Percentiles rank a stretch among this genome's conserved stretches.
Evolutionary conservation across 306 rosid species (phyloP).

Genomic region (Herpetospermum pedunculosum): DNA sequence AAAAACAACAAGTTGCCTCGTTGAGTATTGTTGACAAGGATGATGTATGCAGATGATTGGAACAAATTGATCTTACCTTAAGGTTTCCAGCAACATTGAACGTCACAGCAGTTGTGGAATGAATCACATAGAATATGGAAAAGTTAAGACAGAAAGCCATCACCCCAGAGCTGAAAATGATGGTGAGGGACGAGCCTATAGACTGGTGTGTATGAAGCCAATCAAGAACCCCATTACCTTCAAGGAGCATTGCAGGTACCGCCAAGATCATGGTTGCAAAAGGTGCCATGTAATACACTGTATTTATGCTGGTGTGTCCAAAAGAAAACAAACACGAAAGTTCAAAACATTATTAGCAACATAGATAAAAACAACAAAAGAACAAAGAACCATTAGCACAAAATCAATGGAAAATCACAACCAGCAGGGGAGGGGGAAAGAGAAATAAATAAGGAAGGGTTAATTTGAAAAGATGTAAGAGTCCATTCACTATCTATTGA

Average conservation of each 20-base stretch:
- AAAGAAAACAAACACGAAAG: neutral
- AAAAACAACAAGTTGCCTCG: neutral
- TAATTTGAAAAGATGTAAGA: neutral
- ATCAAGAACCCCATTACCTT: constrained; percentile 79
- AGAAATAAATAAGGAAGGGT: neutral
- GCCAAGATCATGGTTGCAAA: constrained; percentile 96
- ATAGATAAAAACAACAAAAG: neutral
- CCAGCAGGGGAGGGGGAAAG: neutral
- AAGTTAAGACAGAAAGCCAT: constrained; percentile 95
- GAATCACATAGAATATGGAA: constrained; percentile 94
- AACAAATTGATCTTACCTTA: constrained; percentile 47
- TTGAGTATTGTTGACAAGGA: neutral
- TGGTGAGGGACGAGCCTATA: constrained; percentile 54
- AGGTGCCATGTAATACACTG: constrained; percentile 98
- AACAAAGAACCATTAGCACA: neutral
- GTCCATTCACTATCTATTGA: neutral
- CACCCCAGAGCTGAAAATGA: constrained; percentile 83
- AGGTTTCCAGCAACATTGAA: constrained; percentile 98
- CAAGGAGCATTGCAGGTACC: constrained; percentile 76
- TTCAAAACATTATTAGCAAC: neutral
- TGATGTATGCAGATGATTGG: neutral
- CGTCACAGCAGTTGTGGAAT: constrained; percentile 92
- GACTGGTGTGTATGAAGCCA: constrained; percentile 70
- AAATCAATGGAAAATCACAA: neutral
- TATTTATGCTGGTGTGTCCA: constrained; percentile 58